These are phyloP conservation scores for Cercophora sp. DNA, from an alignment of 495 filamentous ascomycete species.

Conservation along the genomic window DNA sequence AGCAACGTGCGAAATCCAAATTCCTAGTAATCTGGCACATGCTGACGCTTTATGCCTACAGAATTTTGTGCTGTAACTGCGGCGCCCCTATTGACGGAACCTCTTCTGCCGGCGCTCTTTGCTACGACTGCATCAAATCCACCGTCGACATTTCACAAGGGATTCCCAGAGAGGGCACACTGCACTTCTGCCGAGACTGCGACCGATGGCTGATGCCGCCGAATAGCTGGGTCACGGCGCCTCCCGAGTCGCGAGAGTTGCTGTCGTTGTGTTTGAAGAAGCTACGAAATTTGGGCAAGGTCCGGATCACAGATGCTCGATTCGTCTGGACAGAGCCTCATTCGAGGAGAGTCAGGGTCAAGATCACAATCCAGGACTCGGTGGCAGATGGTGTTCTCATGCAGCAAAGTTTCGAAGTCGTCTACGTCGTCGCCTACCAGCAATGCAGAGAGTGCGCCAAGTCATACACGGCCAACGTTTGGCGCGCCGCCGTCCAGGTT, in stretches of 20 bases:
- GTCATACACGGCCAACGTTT: slow-evolving; percentile 88
- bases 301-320: slow-evolving; percentile 87
- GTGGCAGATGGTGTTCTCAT: slow-evolving; percentile 73
- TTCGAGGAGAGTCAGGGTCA: slow-evolving; percentile 81
- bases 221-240: slow-evolving; percentile 73
- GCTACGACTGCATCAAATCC: slow-evolving; percentile 88
- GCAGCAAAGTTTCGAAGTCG: slow-evolving; percentile 92
- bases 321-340: slow-evolving; percentile 99
- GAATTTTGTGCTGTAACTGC: slow-evolving; percentile 93
- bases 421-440: slow-evolving; percentile 81
- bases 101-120: slow-evolving; percentile 79
- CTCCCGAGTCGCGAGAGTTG: slow-evolving; percentile 81
- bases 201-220: slow-evolving; percentile 93
- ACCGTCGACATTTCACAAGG: slow-evolving; percentile 92
- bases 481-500: slow-evolving; percentile 62
- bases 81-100: slow-evolving; percentile 91
- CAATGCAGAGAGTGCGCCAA: slow-evolving; percentile 92
- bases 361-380: slow-evolving; percentile 80
- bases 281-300: slow-evolving; percentile 74
- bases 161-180: slow-evolving; percentile 76
- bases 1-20: slow-evolving; percentile 66
- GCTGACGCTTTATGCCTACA: slow-evolving; percentile 37
- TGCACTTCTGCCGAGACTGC: slow-evolving; percentile 86
- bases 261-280: slow-evolving; percentile 84
- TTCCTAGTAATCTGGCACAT: no score